Conservation (phyloP, 176 grass and related monocot genomes). For the Oryza coarctata region DNA sequence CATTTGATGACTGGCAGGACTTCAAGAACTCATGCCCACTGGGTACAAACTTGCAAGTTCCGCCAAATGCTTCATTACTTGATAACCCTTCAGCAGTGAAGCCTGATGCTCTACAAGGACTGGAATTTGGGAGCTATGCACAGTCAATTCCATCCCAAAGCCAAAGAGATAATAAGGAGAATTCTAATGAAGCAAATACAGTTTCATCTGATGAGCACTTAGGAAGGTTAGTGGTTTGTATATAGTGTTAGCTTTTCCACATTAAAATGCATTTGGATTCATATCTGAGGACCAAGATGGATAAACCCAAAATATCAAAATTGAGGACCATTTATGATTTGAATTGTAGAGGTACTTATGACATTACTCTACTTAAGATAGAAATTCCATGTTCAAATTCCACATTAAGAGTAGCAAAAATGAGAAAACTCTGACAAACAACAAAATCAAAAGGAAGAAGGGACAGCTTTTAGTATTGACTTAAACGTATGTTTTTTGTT, state of each 20-base stretch:
- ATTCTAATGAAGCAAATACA: conserved; percentile 28
- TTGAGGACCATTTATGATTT: background rate
- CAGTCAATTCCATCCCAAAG: conserved; percentile 22
- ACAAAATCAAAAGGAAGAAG: background rate
- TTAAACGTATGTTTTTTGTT: background rate
- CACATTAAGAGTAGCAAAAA: background rate
- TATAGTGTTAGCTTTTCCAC: background rate
- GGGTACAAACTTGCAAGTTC: conserved; percentile 34
- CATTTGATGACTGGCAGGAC: conserved; percentile 64
- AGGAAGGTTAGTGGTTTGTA: conserved; percentile 44
- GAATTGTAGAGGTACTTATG: background rate
- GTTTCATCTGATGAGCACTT: conserved; percentile 32
- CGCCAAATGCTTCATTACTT: conserved; percentile 33
- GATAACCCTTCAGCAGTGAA: conserved; percentile 15
- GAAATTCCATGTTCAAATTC: background rate
- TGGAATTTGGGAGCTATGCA: conserved; percentile 24
- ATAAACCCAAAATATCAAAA: background rate
- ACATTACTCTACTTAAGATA: background rate
- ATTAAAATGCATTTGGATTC: conserved; percentile 2
- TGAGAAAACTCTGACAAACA: background rate
- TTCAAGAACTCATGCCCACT: conserved; percentile 39
- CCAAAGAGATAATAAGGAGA: conserved; percentile 33
- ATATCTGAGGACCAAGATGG: background rate
- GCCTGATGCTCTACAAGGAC: conserved; percentile 18
- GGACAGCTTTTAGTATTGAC: background rate